Conservation (phyloP, 306 rosid species). For the Rosa chinensis region DNA sequence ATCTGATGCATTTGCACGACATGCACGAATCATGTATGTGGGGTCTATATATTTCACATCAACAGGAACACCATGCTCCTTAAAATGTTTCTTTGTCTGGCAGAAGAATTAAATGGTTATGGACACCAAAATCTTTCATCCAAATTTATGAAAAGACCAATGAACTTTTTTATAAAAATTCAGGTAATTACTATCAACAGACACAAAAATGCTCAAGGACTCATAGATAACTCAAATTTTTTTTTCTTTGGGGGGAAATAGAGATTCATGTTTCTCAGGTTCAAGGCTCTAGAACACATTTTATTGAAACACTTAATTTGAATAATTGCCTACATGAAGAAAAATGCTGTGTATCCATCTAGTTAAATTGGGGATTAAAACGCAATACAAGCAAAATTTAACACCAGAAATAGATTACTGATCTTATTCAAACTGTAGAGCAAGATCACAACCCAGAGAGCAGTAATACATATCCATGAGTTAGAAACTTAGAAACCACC, state of each 20-base stretch:
- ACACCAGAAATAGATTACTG: background rate
- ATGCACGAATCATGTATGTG: constrained; percentile 94
- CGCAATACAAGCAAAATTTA: background rate
- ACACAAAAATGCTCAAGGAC: background rate
- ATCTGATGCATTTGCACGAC: constrained; percentile 98
- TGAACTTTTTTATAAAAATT: background rate
- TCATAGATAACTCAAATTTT: background rate
- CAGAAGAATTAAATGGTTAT: constrained; percentile 19
- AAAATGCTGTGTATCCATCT: background rate
- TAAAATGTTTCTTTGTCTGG: constrained; percentile 73
- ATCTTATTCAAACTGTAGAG: background rate
- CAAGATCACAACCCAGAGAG: background rate
- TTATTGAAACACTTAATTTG: background rate
- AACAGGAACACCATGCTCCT: constrained; percentile 71
- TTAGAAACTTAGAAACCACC: background rate
- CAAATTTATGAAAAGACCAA: background rate
- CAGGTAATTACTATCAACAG: background rate
- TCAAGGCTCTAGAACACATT: background rate
- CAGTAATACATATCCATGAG: background rate
- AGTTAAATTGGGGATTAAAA: background rate
- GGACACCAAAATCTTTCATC: background rate
- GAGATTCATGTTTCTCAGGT: background rate
- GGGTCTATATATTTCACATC: constrained; percentile 98
- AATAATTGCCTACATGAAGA: background rate
- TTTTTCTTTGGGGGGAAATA: background rate